A percentile compares a stretch with the other conserved stretches of the same genome.
These are phyloP conservation scores for Bertia moriformis DNA, from an alignment of 2,329 filamentous ascomycete genomes.

Conservation along the genomic window DNA sequence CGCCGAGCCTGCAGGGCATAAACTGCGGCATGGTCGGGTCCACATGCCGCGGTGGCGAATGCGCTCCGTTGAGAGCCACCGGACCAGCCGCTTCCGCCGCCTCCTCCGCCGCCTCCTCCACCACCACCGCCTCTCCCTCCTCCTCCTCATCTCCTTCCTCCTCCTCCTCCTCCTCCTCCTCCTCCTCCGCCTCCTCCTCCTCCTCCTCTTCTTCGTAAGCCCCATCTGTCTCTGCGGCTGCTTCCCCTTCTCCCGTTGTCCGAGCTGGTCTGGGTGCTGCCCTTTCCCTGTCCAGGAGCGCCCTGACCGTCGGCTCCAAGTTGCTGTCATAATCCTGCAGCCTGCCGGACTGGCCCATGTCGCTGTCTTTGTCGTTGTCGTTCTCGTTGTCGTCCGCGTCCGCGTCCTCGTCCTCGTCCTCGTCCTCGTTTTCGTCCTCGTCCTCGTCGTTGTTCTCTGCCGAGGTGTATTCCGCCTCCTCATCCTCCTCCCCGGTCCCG, in stretches of 20 bases:
- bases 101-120: neutral
- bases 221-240: conserved; percentile 4
- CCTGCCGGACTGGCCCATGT: no score
- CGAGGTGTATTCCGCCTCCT: conserved; percentile 10
- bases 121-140: conserved; percentile 4
- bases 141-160: conserved; percentile 4
- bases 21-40: conserved; percentile 60
- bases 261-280: no score
- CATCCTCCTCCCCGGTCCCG: conserved; percentile 4
- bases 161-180: conserved; percentile 2
- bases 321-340: no score
- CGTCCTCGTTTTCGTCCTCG: conserved; percentile 4
- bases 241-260: no score
- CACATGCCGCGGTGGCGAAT: conserved; percentile 12
- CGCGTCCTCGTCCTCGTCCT: conserved; percentile 1
- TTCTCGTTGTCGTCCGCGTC: conserved; percentile 6
- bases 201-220: conserved; percentile 6
- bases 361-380: conserved; percentile 7
- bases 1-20: conserved; percentile 32
- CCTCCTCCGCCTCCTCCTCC: conserved; percentile 5
- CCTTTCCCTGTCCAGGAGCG: no score
- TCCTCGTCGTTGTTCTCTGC: conserved; percentile 1
- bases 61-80: no score
- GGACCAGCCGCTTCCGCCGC: no score
- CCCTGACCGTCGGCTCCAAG: no score